Conservation (phyloP, 768 basidiomycete species). For the Mycena filopes region DNA sequence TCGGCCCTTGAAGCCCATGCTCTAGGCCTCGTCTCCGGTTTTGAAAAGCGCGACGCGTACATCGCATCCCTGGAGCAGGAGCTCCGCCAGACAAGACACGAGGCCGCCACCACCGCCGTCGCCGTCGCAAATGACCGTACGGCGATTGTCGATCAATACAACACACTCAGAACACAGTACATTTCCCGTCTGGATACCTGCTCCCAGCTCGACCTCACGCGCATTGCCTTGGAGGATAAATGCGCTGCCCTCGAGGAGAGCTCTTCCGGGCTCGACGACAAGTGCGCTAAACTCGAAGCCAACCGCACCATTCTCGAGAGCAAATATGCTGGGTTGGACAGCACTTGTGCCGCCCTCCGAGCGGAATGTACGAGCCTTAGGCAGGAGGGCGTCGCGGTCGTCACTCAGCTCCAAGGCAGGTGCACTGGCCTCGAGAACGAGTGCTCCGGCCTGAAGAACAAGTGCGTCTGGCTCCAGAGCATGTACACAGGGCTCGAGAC, state of each 20-base stretch:
- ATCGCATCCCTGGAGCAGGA: neutral
- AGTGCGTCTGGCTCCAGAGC: too few species aligned
- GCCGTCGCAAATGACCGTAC: neutral
- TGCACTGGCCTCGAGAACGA: neutral
- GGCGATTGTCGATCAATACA: neutral
- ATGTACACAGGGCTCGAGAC: neutral
- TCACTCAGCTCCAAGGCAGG: neutral
- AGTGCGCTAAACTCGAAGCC: neutral
- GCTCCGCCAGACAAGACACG: neutral
- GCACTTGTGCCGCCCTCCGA: neutral
- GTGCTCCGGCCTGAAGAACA: neutral
- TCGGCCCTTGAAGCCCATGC: neutral
- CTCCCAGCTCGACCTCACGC: too few species aligned
- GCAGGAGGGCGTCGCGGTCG: neutral
- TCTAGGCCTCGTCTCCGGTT: neutral
- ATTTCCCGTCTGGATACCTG: too few species aligned
- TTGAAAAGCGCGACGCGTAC: slow-evolving; percentile 4
- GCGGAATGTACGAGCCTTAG: neutral
- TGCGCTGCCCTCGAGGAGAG: too few species aligned
- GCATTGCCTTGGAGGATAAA: too few species aligned
- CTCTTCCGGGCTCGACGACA: neutral
- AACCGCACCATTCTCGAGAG: neutral
- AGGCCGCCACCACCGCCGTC: neutral
- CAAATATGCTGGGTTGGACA: neutral
- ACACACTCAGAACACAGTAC: neutral